Evolutionary conservation across 2,329 filamentous ascomycete genomes (phyloP), one percentile per base, ranked within the genome.

Genomic region (Aspergillus sp.): DNA sequence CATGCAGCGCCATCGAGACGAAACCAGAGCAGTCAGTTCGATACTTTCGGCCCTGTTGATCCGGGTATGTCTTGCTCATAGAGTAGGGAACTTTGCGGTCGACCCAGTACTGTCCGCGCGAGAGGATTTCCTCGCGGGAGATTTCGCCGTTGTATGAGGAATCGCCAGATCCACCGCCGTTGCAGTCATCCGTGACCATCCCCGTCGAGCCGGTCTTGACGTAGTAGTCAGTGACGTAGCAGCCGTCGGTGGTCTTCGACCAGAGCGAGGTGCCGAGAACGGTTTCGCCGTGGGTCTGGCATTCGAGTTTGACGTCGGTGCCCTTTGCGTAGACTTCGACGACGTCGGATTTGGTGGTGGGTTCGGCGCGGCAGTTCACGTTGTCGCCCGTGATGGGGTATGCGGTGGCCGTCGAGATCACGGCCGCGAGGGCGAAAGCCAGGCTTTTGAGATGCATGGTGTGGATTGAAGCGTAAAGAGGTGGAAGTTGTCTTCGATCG

Each of bases 211-310:
- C 69, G 28, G 69, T 71, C 56, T 68, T 68, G 19, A 71, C 67
- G 45, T 71, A 71, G 68, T 68, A 71, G 59, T 71, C 69, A 28
- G 66, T 57, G 19, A 71, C 67, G 25, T 68, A 71, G 64, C 69
- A 71, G 57, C 63, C 63, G 60, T 71, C 69, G 13, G 65, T 50
- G 4, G 69, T 71, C 54, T 70, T 64, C 58, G 69, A 69, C 69
- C 69, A 71, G 55, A 71, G 61, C 4, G 28, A 53, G 54, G 66
- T 65, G 6, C 65, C 68, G 11, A 58, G 60, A 53, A 71, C 28
- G 22, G 56, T 41, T 11, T 63, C 62, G n/a, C 66, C 65, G 9
- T 55, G 23, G 3, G 64, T 60, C 48, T 68, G 66, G 57, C 66
- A 68, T n/a, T 51, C 48, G 25, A 51, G 48, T 11, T 41, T 41